Evolutionary conservation across 805 yeast genomes (phyloP).

Genomic region (Candida rishiriensis): DNA sequence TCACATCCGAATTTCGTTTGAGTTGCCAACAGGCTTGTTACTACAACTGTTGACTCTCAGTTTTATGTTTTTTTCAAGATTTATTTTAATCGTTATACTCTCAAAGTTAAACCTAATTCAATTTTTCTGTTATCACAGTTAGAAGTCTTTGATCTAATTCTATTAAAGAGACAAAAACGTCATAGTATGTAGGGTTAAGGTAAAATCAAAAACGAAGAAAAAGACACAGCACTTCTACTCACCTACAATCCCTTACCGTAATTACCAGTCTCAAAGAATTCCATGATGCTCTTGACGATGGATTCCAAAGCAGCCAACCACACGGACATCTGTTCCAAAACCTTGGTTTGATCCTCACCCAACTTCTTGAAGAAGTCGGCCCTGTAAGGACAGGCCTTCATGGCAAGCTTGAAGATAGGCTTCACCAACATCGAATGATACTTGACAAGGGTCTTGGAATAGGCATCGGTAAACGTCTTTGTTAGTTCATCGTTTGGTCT

Average conservation of each 20-base stretch:
- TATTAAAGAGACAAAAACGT: too few species aligned
- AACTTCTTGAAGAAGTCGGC: conserved; percentile 77
- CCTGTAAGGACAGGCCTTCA: conserved; percentile 93
- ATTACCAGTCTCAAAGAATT: conserved; percentile 72
- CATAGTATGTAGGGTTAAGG: not conserved
- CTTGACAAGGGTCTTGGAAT: conserved; percentile 72
- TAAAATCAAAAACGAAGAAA: not conserved
- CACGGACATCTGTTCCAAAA: conserved; percentile 53
- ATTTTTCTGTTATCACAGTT: too few species aligned
- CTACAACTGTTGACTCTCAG: too few species aligned
- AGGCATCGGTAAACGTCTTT: conserved; percentile 79
- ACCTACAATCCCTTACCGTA: conserved; percentile 83
- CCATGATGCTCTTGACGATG: conserved; percentile 68
- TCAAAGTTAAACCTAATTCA: too few species aligned
- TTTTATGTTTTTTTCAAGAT: too few species aligned
- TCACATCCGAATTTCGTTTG: not conserved
- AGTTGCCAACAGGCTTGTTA: not conserved
- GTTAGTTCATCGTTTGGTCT: conserved; percentile 62
- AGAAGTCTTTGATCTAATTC: too few species aligned
- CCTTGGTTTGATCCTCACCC: conserved; percentile 70
- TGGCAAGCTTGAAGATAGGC: conserved; percentile 87
- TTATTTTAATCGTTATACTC: too few species aligned
- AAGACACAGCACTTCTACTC: not conserved
- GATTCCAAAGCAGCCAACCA: conserved; percentile 79
- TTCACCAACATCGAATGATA: conserved; percentile 78